Base-by-base conservation (phyloP, 805 yeast species). In the Sugiyamaella floridensis region DNA sequence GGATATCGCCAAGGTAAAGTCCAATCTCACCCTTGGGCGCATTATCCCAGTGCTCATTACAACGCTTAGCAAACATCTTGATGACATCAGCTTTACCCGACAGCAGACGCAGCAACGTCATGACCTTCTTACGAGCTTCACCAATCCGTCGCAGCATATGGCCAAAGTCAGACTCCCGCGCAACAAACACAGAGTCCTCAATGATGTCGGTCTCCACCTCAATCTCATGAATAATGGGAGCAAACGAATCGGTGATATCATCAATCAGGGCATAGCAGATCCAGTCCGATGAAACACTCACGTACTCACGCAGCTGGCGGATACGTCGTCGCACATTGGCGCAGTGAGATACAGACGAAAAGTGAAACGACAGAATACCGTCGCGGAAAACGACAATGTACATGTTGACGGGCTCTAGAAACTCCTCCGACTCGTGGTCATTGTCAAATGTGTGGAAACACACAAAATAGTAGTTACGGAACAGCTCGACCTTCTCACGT, bases 61-160 rank as follows among this genome's bases (percentile, higher is more conserved):
- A 89, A 62, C 98, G 78, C 67, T 92, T 92, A 40, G 96, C 93
- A 73, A 92, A 89, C 95, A 89, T 90, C 61, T 86, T 86, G 63
- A 92, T 87, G 51, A 92, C 98, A 67, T 92, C 98, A 0, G 97
- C 97, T 67, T 92, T 92, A 58, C 96, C 96, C 42, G 92, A 82
- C 48, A 92, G 75, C 57, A 92, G 73, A 63, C 98, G 78, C 86
- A 90, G 83, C 63, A 92, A 70, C 0, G 95, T 85, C 97, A 92
- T 92, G 34, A 90, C 95, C 64, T 85, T 86, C 58, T 92, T 78
- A 68, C 98, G 80, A 10, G 95, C 81, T 66, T 88, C 90, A 54
- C 97, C 97, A 60, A 92, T 89, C 58, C 85, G 77, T 59, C 81
- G 78, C 60, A 92, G 72, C 90, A 92, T 87, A 6, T 55, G 55